These are phyloP conservation scores for Calonectria pteridis DNA, from an alignment of 2,329 filamentous ascomycete species.

Conservation along the genomic window DNA sequence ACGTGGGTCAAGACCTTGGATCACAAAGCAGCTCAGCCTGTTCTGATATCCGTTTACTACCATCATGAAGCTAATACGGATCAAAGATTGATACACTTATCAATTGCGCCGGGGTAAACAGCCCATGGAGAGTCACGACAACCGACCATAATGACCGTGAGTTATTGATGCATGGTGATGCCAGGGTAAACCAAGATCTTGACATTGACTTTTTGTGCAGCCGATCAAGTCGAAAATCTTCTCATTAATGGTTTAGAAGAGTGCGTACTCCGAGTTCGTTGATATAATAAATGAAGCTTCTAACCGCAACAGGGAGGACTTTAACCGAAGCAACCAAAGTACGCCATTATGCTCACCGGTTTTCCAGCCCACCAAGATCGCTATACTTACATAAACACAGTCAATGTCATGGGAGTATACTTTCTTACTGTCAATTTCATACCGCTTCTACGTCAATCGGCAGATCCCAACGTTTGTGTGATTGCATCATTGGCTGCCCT, in stretches of 20 bases:
- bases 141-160: neutral
- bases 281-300: neutral
- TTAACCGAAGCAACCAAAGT: slow-evolving; percentile 1
- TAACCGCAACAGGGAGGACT: neutral
- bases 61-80: neutral
- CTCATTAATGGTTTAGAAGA: neutral
- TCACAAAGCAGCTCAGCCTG: neutral
- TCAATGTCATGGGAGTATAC: neutral
- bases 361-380: too few species aligned
- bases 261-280: neutral
- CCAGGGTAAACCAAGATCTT: neutral
- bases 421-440: neutral
- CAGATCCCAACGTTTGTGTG: neutral
- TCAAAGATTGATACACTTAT: neutral
- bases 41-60: neutral
- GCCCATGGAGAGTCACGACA: neutral
- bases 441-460: neutral
- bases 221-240: neutral
- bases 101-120: neutral
- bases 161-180: neutral
- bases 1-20: neutral
- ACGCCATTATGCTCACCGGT: neutral
- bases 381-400: neutral
- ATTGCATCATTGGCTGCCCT: neutral
- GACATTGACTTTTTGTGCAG: neutral